Base-by-base conservation (phyloP, 768 basidiomycete genomes). In the Agrocybe praecox region DNA sequence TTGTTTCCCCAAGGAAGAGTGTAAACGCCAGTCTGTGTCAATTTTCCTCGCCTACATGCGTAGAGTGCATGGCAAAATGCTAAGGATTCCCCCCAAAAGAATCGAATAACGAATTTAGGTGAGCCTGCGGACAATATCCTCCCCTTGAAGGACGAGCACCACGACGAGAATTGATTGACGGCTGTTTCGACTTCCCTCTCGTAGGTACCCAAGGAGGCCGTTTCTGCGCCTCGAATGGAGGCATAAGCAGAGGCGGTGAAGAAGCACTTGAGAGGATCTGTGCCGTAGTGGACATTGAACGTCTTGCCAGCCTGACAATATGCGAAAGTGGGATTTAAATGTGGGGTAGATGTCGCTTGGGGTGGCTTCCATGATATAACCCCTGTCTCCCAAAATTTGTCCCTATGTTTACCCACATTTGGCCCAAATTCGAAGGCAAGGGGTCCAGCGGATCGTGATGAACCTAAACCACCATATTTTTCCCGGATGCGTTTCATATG, bases 251-350 rank as follows among this genome's bases (percentile, higher is more conserved):
- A 58, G 1, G 74, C 73, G 18, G 78, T 69, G 58, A 81, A 79
- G 60, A 83, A 82, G 8, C 72, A 56, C 4, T 65, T 19, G 5
- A 79, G 56, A 6, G 79, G 81, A 55, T 79, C 73, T 1, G 76
- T 75, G 7, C 74, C 79, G 56, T 80, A 77, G 52, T 82, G 79
- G 1, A 80, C 69, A 17, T 68, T 62, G 56, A 73, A 81, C 2
- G 63, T 71, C 54, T 69, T 64, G 9, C 80, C 79, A 15, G 62
- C 65, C 7, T 68, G 62, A 2, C 76, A 76, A 59, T 77, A 80
- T 0, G 72, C 70, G 49, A 81, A 82, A 0, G 78, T 79, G 2
- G 81, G 81, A 57, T 84, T 84, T 29, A 76, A 51, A 23, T 72
- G 55, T 5, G 62, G 74, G 1, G 72, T 69, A 6, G 59, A 48